A percentile compares a stretch with the other conserved stretches of the same genome.
Conservation (phyloP, 805 yeast species). For the Henningerozyma blattae region DNA sequence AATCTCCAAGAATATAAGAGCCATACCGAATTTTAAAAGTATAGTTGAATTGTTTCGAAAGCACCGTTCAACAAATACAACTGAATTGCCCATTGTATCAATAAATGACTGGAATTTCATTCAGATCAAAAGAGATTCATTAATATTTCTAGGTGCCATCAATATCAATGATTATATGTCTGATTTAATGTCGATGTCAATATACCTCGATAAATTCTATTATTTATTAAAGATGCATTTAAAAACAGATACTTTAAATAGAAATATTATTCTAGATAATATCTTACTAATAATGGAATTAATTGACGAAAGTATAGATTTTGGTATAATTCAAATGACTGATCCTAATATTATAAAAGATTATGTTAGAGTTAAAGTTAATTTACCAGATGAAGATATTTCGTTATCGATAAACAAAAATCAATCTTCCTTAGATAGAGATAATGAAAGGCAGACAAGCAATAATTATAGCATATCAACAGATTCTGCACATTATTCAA, state of each 20-base stretch:
- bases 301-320: slow-evolving; percentile 84
- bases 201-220: slow-evolving; percentile 19
- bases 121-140: slow-evolving; percentile 16
- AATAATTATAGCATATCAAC: background rate
- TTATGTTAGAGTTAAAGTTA: slow-evolving; percentile 52
- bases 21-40: slow-evolving; percentile 14
- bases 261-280: slow-evolving; percentile 59
- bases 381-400: slow-evolving; percentile 17
- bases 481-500: background rate
- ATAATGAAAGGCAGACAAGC: background rate
- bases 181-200: slow-evolving; percentile 12
- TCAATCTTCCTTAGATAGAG: background rate
- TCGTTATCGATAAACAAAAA: background rate
- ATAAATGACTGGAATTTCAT: slow-evolving; percentile 10
- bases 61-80: slow-evolving; percentile 8
- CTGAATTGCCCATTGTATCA: slow-evolving; percentile 12
- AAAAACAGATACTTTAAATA: slow-evolving; percentile 28
- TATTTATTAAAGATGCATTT: slow-evolving; percentile 16
- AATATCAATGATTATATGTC: slow-evolving; percentile 5
- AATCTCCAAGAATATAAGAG: slow-evolving; percentile 16
- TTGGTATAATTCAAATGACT: slow-evolving; percentile 76
- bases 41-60: slow-evolving; percentile 12
- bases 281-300: slow-evolving; percentile 64
- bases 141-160: slow-evolving; percentile 14
- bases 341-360: slow-evolving; percentile 70